Percentiles rank a stretch among this genome's conserved stretches.
These are phyloP conservation scores for Butyriboletus loyo DNA, from an alignment of 768 basidiomycete genomes.

Conservation along the genomic window DNA sequence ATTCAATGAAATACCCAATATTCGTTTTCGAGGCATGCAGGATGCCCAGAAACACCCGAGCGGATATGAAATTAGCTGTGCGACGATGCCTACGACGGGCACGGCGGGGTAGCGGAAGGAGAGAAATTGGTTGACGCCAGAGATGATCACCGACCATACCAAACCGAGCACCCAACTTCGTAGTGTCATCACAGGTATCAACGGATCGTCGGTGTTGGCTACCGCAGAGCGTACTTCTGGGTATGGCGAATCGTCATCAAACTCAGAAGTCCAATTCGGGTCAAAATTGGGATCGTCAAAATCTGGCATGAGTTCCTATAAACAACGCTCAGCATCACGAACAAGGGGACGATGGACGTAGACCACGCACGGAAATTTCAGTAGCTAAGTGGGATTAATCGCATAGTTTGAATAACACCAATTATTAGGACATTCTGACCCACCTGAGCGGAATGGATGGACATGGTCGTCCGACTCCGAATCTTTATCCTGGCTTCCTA, in stretches of 20 bases:
- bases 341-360: neutral
- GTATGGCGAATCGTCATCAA: constrained; percentile 67
- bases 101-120: constrained; percentile 74
- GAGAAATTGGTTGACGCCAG: constrained; percentile 72
- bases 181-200: constrained; percentile 58
- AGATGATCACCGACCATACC: constrained; percentile 60
- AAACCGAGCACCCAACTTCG: constrained; percentile 75
- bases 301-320: constrained; percentile 2
- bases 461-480: constrained; percentile 10
- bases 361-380: constrained; percentile 16
- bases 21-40: constrained; percentile 49
- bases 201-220: constrained; percentile 66
- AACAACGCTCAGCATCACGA: neutral
- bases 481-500: constrained; percentile 25
- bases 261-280: constrained; percentile 1
- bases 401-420: neutral
- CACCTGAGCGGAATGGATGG: constrained; percentile 19
- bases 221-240: constrained; percentile 72
- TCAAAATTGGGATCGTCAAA: constrained; percentile 30
- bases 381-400: constrained; percentile 13
- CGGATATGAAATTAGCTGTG: constrained; percentile 70
- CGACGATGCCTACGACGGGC: constrained; percentile 59
- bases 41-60: constrained; percentile 57
- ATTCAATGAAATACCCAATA: constrained; percentile 63
- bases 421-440: neutral